Evolutionary conservation across 257 asterid species (phyloP), one percentile per base, ranked within the genome.

Genomic region (Echium plantagineum): DNA sequence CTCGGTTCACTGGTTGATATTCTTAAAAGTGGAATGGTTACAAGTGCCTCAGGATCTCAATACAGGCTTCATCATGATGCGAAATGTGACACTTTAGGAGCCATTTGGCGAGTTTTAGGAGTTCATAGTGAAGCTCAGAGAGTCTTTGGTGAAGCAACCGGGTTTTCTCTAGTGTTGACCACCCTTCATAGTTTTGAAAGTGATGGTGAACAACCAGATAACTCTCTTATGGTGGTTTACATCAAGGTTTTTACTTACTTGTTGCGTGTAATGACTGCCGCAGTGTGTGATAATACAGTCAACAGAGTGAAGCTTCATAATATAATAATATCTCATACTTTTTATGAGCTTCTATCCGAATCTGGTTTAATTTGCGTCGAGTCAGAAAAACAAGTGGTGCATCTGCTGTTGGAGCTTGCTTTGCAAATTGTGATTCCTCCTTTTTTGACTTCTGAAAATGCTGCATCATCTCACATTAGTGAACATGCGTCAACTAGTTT

Each of bases 71-170:
- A 78, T 57, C 80, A 81, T 73, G 96, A 84, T 75, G 99, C 94
- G 21, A 89, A 80, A 75, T 93, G 95, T 72, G 99, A 93, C 74
- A 80, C 87, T 60, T 86, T 89, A 67, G 99, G 96, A 76, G 82
- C 93, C 79, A 67, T 93, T 57, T 93, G 97, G 96, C 86, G 97
- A 65, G 78, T 93, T 70, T 70, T 93, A 65, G 97, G 93, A 59
- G 80, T 70, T 69, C 89, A 93, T 75, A 67, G 61, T 63, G 80
- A 94, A 18, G 94, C 99, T 70, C 99, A 81, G 81, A 81, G 94
- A 81, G 94, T 89, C 74, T 93, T 93, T 83, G 99, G 99, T 69
- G 99, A 89, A 80, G 85, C 95, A 68, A 84, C 97, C 70, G 97
- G 99, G 49, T 89, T 93, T 78, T 93, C 99, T 75, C 94, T 93